Conservation (phyloP, 495 filamentous ascomycete species). For the Hypoxylon rickii region DNA sequence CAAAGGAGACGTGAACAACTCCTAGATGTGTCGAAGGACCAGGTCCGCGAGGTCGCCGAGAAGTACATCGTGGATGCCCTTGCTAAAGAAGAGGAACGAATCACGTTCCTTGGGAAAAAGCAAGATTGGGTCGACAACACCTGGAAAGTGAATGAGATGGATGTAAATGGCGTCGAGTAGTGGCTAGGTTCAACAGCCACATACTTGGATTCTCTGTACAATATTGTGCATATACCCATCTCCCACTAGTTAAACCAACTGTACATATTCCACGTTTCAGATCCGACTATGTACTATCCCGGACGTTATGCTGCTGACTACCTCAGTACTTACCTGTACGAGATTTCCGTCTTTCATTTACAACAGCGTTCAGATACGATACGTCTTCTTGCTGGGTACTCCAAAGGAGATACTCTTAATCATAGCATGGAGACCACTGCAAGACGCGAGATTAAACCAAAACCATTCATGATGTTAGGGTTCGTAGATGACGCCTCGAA, state of each 20-base stretch:
- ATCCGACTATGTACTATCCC: too few relatives aligned
- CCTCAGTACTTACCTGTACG: too few relatives aligned
- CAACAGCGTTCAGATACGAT: constrained; percentile 56
- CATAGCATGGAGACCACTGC: constrained; percentile 55
- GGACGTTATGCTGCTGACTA: too few relatives aligned
- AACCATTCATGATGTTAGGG: constrained; percentile 31
- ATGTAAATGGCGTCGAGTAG: constrained; percentile 48
- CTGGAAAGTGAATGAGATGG: constrained; percentile 58
- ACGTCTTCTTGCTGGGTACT: constrained; percentile 51
- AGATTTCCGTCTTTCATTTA: too few relatives aligned
- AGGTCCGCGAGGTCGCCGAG: constrained; percentile 81
- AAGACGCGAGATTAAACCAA: constrained; percentile 52
- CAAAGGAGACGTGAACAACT: constrained; percentile 84
- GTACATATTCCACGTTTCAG: constrained; percentile 14
- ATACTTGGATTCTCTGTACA: constrained; percentile 41
- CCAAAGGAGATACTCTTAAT: constrained; percentile 12
- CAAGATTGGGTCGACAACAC: constrained; percentile 70
- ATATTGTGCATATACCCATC: constrained; percentile 50
- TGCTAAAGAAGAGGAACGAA: constrained; percentile 51
- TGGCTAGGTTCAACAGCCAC: constrained; percentile 2
- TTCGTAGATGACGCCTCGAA: constrained; percentile 17
- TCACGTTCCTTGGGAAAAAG: constrained; percentile 83
- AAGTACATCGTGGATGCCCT: constrained; percentile 77
- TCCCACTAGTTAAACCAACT: constrained; percentile 34
- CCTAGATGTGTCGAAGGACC: constrained; percentile 80